Evolutionary conservation across 257 asterid genomes (phyloP), one percentile per base, ranked within the genome.

Genomic region (Jacaranda copaia): DNA sequence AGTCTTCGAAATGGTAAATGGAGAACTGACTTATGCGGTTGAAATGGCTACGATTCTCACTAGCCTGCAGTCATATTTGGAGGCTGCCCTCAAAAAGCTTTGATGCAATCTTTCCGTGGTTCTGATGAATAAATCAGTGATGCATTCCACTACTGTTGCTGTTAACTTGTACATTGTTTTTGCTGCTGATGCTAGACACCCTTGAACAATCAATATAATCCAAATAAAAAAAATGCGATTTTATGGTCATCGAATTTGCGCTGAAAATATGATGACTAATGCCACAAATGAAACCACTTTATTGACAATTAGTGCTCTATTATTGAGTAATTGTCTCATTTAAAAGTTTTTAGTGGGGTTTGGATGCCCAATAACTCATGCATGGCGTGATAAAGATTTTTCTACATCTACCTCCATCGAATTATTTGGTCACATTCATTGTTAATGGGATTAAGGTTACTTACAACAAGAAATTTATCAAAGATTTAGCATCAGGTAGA

Each of bases 21-120:
- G 85, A 45, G 91, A 87, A 76, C 69, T 91, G 57, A 53, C 81
- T 1, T 87, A 86, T 56, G 88, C 45, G 45, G 91, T 88, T 77
- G 89, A 82, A 56, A 89, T 91, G 93, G 88, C 85, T 1, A 89
- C 97, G 45, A 77, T 77, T 52, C 81, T 78, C 76, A 88, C 85
- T 11, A 61, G 65, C 80, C 73, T 84, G 56, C 91, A 91, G 51
- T 14, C 83, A 5, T 93, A 91, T 77, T 78, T 91, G 86, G 88
- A 76, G 75, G 97, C 93, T 71, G 40, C 76, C 43, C 86, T 89
- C 19, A 85, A 77, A 75, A 91, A 88, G 87, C 36, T 89, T 52
- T 81, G 83, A 83, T 42, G 72, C 63, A 57, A 20, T 38, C 36
- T 35, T 80, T 58, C 42, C 55, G 25, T 74, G 52, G 40, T 60